Evolutionary conservation across 2,329 filamentous ascomycete genomes (phyloP), one percentile per base, ranked within the genome.

Genomic region (Fusarium irregulare): DNA sequence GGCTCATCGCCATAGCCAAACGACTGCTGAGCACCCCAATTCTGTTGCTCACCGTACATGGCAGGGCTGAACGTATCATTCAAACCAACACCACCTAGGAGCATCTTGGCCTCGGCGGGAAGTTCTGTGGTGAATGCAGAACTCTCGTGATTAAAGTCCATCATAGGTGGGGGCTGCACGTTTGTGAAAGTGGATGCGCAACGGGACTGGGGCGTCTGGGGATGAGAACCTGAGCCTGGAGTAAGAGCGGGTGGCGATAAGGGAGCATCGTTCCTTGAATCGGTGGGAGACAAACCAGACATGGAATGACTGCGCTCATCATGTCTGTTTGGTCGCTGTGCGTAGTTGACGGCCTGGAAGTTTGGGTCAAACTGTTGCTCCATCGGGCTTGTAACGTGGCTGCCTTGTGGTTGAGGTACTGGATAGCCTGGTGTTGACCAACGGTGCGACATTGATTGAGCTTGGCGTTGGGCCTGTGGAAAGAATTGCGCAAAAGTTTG

Each of bases 401-500:
- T 62, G 27, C 51, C 56, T 45, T 61, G 70, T 2, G 59, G 16
- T 20, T 66, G 68, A 16, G 61, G 37, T 23, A 42, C 40, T n/a
- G 72, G 21, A 40, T 65, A 68, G n/a, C 67, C 63, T 11, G 71
- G 67, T 21, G 63, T 58, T 16, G 73, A 70, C 67, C 67, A 75
- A 23, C 64, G 63, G 32, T 74, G 77, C 14, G 63, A 68, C 44
- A 76, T 57, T 16, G 59, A 74, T 27, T 76, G 73, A 11, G 74
- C 70, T 28, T 76, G 73, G 11, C 74, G 72, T 21, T 73, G 66
- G 11, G 78, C 79, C 46, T 78, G 77, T 3, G 84, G 84, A 37
- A 87, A 87, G 4, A 80, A 80, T 47, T 83, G 77, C 27, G 79
- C 83, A 48, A 87, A 87, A 8, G 80, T 74, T 41, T 78, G 78